Evolutionary conservation across 2,329 filamentous ascomycete genomes (phyloP).

Genomic region (Nemania sp.): DNA sequence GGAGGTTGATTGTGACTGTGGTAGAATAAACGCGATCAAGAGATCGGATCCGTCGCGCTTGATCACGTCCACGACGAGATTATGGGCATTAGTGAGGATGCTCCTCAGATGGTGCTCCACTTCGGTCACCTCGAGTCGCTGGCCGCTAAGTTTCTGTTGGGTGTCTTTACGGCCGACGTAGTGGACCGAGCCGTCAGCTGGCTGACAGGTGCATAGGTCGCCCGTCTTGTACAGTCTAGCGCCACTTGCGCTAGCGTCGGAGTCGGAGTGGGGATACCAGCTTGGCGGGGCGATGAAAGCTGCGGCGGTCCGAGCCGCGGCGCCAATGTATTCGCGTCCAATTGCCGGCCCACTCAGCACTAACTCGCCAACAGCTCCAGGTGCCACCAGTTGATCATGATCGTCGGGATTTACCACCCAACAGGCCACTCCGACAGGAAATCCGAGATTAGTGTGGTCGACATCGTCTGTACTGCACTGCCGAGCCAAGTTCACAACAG

Average conservation of each 20-base stretch:
- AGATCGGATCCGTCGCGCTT: constrained; percentile 36
- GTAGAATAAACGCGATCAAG: constrained; percentile 4
- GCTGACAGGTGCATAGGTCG: constrained; percentile 29
- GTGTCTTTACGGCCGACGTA: constrained; percentile 50
- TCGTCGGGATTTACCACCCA: constrained; percentile 46
- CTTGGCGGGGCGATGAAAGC: constrained; percentile 47
- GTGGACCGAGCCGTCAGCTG: constrained; percentile 44
- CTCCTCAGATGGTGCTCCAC: constrained; percentile 41
- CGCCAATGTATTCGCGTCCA: constrained; percentile 45
- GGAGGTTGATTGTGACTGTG: not conserved
- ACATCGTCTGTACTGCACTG: not conserved
- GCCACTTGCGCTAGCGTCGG: constrained; percentile 42
- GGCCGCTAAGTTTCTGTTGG: constrained; percentile 55
- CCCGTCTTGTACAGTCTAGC: constrained; percentile 47
- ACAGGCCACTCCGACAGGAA: constrained; percentile 1
- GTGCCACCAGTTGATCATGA: constrained; percentile 39
- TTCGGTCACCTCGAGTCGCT: constrained; percentile 49
- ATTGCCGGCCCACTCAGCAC: constrained; percentile 44
- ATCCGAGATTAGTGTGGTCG: constrained; percentile 9
- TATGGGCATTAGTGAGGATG: constrained; percentile 39
- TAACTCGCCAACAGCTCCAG: constrained; percentile 44
- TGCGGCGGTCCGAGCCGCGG: constrained; percentile 40
- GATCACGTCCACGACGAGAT: constrained; percentile 48
- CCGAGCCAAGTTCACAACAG: constrained; percentile 4
- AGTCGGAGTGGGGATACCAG: constrained; percentile 44